Evolutionary conservation across 768 basidiomycete genomes (phyloP).

Genomic region (Hysterangium stoloniferum): DNA sequence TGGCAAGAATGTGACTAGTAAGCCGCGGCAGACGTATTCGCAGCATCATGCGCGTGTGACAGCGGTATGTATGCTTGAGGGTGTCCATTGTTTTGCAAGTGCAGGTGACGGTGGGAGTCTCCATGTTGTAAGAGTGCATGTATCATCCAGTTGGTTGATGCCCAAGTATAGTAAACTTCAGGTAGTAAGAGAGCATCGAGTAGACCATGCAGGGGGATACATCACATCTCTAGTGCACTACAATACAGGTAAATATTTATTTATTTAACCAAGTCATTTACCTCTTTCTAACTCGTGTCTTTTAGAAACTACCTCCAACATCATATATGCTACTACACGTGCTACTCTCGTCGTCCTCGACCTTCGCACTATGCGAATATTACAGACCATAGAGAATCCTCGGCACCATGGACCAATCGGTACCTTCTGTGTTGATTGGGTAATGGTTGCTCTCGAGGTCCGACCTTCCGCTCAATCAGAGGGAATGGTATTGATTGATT

Average conservation of each 20-base stretch:
- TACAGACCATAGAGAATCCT: slow-evolving; percentile 77
- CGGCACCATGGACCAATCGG: slow-evolving; percentile 83
- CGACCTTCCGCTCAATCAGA: slow-evolving; percentile 22
- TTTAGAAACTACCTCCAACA: slow-evolving; percentile 66
- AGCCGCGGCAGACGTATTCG: slow-evolving; percentile 61
- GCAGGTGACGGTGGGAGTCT: slow-evolving; percentile 25
- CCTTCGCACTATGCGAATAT: slow-evolving; percentile 71
- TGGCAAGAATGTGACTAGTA: slow-evolving; percentile 91
- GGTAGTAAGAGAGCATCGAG: slow-evolving; percentile 70
- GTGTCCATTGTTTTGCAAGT: slow-evolving; percentile 78
- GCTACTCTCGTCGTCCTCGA: slow-evolving; percentile 72
- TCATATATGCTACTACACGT: slow-evolving; percentile 81
- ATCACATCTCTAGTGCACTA: slow-evolving; percentile 80
- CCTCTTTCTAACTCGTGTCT: slow-evolving; percentile 7
- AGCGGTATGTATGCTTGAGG: slow-evolving; percentile 74
- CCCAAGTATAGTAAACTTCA: slow-evolving; percentile 82
- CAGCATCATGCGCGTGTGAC: slow-evolving; percentile 62
- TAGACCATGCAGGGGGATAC: slow-evolving; percentile 69
- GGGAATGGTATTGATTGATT: slow-evolving; percentile 56
- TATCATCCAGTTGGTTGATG: slow-evolving; percentile 54
- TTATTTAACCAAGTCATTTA: background rate
- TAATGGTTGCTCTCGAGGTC: slow-evolving; percentile 73
- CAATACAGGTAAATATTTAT: slow-evolving; percentile 20
- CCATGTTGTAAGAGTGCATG: slow-evolving; percentile 68
- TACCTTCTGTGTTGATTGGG: slow-evolving; percentile 82